Evolutionary conservation across 495 filamentous ascomycete species (phyloP), one percentile per base, ranked within the genome.

Genomic region (Chaetomium fimeti): DNA sequence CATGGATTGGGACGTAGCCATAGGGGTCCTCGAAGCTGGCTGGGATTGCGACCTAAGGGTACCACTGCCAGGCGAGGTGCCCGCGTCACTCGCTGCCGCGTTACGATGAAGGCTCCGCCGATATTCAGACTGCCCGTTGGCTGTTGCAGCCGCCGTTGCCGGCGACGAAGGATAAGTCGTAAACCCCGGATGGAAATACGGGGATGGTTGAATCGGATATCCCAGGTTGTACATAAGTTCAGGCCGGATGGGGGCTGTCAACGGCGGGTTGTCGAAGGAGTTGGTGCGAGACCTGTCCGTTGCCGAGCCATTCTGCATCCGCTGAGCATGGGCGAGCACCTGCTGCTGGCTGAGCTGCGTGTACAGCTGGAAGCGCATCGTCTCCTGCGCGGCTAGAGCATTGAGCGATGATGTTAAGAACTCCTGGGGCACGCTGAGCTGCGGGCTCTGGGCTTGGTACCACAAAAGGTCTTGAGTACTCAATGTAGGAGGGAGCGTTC

Each of bases 21-120:
- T 71, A 2, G 75, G 66, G 8, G 77, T 78, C 45, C 83, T 77
- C 43, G 79, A 77, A 7, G 83, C 82, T 60, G 83, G 83, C 67
- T 84, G 83, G 32, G 83, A 85, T 68, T 85, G 83, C 55, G 83
- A 85, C 62, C 83, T 78, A 64, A 84, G 71, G 25, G 79, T 66
- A 61, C 80, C 81, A 47, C 74, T 79, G 54, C 76, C 74, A 61
- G 70, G 61, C 29, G 70, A 67, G 60, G 72, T 59, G 18, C 72
- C 76, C n/a, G 78, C 63, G 20, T 82, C 81, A 28, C 54, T 68
- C 24, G 69, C 59, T 40, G 72, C 68, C 7, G 75, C 66, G 9
- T 79, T 78, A 63, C 83, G 75, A 56, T 84, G 82, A 24, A 82
- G 75, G 65, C 77, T 79, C 38, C 83, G 74, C 69, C 83, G 75